A percentile compares a stretch with the other conserved stretches of the same genome.
Evolutionary conservation across 2,329 filamentous ascomycete species (phyloP).

Genomic region (Aspergillus versicolor): DNA sequence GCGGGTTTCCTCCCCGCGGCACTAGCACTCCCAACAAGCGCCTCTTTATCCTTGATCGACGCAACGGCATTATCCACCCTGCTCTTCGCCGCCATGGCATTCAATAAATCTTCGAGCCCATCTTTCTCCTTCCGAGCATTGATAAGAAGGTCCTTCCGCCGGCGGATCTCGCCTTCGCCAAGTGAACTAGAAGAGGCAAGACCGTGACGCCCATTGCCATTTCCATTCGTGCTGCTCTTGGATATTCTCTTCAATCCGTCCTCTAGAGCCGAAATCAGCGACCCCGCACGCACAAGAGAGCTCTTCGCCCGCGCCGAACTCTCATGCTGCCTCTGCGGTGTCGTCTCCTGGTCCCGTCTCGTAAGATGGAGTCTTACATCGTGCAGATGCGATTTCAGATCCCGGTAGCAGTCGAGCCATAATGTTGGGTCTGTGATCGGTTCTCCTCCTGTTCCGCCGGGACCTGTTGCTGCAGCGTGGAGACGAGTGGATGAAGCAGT

Average conservation of each 20-base stretch:
- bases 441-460: slow-evolving; percentile 23
- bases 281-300: slow-evolving; percentile 56
- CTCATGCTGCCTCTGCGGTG: slow-evolving; percentile 61
- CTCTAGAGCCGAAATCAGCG: slow-evolving; percentile 56
- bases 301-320: slow-evolving; percentile 62
- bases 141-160: slow-evolving; percentile 58
- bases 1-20: slow-evolving; percentile 27
- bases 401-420: slow-evolving; percentile 62
- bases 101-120: slow-evolving; percentile 59
- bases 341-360: slow-evolving; percentile 58
- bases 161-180: slow-evolving; percentile 61
- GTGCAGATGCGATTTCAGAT: slow-evolving; percentile 61
- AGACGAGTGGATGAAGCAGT: slow-evolving; percentile 36
- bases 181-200: slow-evolving; percentile 34
- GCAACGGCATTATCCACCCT: slow-evolving; percentile 47
- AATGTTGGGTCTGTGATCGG: slow-evolving; percentile 54
- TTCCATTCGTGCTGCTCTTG: neutral
- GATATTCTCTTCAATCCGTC: slow-evolving; percentile 51
- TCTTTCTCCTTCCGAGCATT: slow-evolving; percentile 62
- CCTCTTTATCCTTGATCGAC: slow-evolving; percentile 47
- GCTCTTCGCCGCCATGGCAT: slow-evolving; percentile 56
- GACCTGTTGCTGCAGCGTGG: slow-evolving; percentile 45
- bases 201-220: neutral
- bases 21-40: slow-evolving; percentile 31
- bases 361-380: slow-evolving; percentile 60